Conservation (phyloP, 495 filamentous ascomycete genomes). For the Cercophora newfieldiana region DNA sequence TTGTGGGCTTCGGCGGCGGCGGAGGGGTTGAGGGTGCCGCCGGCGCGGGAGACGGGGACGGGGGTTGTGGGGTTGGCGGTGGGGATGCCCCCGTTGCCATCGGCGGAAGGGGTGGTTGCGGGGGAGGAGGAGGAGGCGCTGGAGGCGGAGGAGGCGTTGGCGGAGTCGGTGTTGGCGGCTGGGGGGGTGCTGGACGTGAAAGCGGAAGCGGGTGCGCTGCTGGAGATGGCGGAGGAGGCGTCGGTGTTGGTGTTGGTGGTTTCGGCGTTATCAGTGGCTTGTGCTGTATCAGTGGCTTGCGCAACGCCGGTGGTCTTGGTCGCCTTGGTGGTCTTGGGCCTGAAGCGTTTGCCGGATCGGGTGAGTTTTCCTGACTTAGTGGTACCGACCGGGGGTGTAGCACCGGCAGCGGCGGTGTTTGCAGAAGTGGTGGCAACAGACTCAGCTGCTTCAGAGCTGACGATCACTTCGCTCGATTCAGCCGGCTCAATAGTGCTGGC, state of each 20-base stretch:
- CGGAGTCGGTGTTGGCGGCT: background rate
- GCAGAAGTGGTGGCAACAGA: background rate
- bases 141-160: background rate
- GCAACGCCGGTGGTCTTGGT: slow-evolving; percentile 20
- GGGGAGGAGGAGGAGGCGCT: background rate
- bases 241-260: background rate
- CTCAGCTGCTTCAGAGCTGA: background rate
- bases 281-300: background rate
- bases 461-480: background rate
- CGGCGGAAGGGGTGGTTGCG: slow-evolving; percentile 5
- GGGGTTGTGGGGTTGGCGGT: slow-evolving; percentile 46
- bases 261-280: slow-evolving; percentile 3
- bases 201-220: background rate
- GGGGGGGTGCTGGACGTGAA: background rate
- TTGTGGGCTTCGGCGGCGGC: slow-evolving; percentile 49
- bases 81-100: slow-evolving; percentile 27
- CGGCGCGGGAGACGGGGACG: slow-evolving; percentile 52
- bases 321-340: slow-evolving; percentile 1
- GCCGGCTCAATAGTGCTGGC: background rate
- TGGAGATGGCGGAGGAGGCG: background rate
- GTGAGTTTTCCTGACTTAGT: background rate
- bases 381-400: background rate
- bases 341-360: background rate
- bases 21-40: slow-evolving; percentile 48
- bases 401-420: background rate